These are phyloP conservation scores for Platismatia glauca DNA, from an alignment of 495 filamentous ascomycete genomes.

Conservation along the genomic window DNA sequence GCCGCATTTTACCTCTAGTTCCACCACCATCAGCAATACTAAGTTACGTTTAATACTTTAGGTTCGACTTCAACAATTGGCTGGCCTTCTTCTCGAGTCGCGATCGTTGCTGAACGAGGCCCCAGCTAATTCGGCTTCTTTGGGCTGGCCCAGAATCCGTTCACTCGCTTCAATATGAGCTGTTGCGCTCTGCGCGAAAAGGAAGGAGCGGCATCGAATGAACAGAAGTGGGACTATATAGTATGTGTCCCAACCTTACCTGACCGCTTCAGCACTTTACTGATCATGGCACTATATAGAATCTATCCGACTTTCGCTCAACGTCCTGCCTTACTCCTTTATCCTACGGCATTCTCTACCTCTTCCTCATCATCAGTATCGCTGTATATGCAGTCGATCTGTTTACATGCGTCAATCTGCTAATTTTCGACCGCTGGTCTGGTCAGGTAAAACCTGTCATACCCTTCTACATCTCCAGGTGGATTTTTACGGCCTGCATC, in stretches of 20 bases:
- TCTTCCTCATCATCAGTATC: conserved; percentile 68
- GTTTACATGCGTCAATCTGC: conserved; percentile 83
- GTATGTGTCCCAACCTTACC: conserved; percentile 48
- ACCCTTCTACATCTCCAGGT: conserved; percentile 62
- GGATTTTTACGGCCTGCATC: conserved; percentile 87
- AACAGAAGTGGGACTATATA: conserved; percentile 93
- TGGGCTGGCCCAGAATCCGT: conserved; percentile 13
- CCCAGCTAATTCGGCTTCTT: conserved; percentile 3
- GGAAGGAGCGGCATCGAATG: conserved; percentile 53
- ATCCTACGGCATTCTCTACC: conserved; percentile 77
- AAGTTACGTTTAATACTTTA: background rate
- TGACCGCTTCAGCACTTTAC: background rate
- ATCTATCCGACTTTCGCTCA: conserved; percentile 78
- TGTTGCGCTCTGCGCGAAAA: conserved; percentile 65
- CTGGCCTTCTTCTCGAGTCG: background rate
- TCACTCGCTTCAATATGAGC: conserved; percentile 47
- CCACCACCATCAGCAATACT: background rate
- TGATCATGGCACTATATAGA: conserved; percentile 46
- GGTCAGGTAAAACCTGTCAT: conserved; percentile 60
- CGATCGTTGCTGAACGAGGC: background rate
- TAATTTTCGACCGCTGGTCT: conserved; percentile 69
- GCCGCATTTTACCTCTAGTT: background rate
- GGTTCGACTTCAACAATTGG: background rate
- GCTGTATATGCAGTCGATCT: conserved; percentile 83
- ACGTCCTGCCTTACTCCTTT: conserved; percentile 64